Conservation (phyloP, 2,329 filamentous ascomycete species). For the Colletotrichum acutatum region DNA sequence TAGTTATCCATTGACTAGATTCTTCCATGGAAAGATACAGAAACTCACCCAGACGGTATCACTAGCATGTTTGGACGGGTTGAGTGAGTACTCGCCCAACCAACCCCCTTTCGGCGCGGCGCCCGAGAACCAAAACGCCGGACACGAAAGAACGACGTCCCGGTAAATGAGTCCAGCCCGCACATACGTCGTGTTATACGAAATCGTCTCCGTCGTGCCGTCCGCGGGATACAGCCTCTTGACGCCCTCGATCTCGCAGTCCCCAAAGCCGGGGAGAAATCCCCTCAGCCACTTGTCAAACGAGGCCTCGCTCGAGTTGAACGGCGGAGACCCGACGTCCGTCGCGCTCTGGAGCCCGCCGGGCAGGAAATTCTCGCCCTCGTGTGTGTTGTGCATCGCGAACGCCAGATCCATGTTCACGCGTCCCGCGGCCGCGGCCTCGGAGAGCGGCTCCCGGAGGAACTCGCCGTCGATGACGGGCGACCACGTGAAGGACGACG, state of each 20-base stretch:
- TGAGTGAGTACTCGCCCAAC: conserved; percentile 69
- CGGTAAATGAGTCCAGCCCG: conserved; percentile 68
- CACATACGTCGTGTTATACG: conserved; percentile 61
- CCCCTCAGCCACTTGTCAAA: conserved; percentile 65
- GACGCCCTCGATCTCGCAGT: conserved; percentile 50
- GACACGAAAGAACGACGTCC: conserved; percentile 69
- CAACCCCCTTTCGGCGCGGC: conserved; percentile 58
- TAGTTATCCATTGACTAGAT: background rate
- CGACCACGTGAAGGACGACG: conserved; percentile 68
- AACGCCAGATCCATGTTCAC: conserved; percentile 60
- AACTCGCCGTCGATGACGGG: conserved; percentile 69
- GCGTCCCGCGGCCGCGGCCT: conserved; percentile 48
- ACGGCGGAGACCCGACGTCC: conserved; percentile 50
- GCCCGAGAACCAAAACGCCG: conserved; percentile 65
- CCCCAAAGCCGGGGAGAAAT: conserved; percentile 61
- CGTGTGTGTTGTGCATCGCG: conserved; percentile 71
- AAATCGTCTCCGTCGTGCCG: conserved; percentile 59
- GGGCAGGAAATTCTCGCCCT: conserved; percentile 72
- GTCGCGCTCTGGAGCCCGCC: conserved; percentile 52
- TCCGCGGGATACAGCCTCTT: conserved; percentile 58
- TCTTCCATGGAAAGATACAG: background rate
- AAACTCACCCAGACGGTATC: conserved; percentile 65
- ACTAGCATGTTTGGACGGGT: conserved; percentile 67
- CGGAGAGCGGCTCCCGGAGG: conserved; percentile 57
- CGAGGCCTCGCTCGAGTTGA: conserved; percentile 59